These are phyloP conservation scores for Nannochloropsis salina DNA, from an alignment of 108 stramenopile genomes.

Conservation along the genomic window DNA sequence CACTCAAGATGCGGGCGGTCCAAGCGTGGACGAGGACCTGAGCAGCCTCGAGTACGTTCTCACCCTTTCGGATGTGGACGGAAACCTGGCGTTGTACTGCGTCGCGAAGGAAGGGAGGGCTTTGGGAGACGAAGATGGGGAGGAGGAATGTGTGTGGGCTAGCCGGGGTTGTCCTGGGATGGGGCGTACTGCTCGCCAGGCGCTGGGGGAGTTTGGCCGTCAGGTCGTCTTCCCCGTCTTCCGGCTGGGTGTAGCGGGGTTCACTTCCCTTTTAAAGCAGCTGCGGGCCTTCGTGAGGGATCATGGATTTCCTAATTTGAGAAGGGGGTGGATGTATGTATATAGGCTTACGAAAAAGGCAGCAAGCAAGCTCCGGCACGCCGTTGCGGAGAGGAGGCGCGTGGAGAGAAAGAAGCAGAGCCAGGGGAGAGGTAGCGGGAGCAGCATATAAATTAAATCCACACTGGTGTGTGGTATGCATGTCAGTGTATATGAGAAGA, in stretches of 20 bases:
- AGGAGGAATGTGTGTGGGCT: not conserved
- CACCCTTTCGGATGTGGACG: not conserved
- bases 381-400: not conserved
- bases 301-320: not conserved
- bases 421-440: too few species aligned
- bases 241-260: not conserved
- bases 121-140: not conserved
- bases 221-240: not conserved
- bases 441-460: too few species aligned
- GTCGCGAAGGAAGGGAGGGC: not conserved
- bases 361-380: not conserved
- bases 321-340: not conserved
- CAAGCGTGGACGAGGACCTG: not conserved
- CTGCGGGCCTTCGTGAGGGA: not conserved
- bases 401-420: too few species aligned
- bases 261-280: not conserved
- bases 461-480: too few species aligned
- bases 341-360: not conserved
- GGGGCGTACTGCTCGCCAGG: not conserved
- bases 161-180: constrained; percentile 19
- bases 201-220: not conserved
- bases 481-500: too few species aligned
- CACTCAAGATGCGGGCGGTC: not conserved
- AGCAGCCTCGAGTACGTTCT: not conserved
- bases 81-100: not conserved